Evolutionary conservation across 768 basidiomycete species (phyloP).

Genomic region (Dioszegia crocea): DNA sequence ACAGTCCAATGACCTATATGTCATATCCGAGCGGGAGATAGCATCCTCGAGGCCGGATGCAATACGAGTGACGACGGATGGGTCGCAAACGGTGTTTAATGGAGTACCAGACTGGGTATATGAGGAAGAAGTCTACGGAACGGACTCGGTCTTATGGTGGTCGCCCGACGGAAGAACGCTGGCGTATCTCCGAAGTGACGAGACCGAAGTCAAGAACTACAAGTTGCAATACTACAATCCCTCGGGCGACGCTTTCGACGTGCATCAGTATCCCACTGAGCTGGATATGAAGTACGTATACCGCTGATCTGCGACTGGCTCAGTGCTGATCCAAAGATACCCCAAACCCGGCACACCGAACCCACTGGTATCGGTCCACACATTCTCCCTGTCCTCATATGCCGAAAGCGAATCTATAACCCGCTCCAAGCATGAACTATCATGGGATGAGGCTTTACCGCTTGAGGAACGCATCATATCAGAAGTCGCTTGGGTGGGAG

Average conservation of each 20-base stretch:
- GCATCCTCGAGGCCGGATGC: slow-evolving; percentile 15
- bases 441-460: slow-evolving; percentile 62
- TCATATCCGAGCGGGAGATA: slow-evolving; percentile 55
- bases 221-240: slow-evolving; percentile 90
- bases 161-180: slow-evolving; percentile 67
- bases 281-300: slow-evolving; percentile 49
- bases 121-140: slow-evolving; percentile 58
- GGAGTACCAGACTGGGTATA: slow-evolving; percentile 94
- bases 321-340: slow-evolving; percentile 33
- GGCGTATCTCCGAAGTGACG: slow-evolving; percentile 83
- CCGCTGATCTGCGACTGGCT: too few relatives aligned
- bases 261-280: slow-evolving; percentile 66
- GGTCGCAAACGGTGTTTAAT: slow-evolving; percentile 79
- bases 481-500: slow-evolving; percentile 84
- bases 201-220: slow-evolving; percentile 80
- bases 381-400: slow-evolving; percentile 71
- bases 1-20: slow-evolving; percentile 78
- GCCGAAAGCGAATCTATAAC: slow-evolving; percentile 24
- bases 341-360: slow-evolving; percentile 58
- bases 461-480: slow-evolving; percentile 65
- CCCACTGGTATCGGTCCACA: slow-evolving; percentile 64
- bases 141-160: slow-evolving; percentile 82
- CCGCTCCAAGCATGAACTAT: slow-evolving; percentile 21
- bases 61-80: slow-evolving; percentile 74
- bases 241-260: slow-evolving; percentile 62